phyloP scores from a whole-genome alignment of 352 stramenopile genomes.

The Phytophthora cryptogea region DNA sequence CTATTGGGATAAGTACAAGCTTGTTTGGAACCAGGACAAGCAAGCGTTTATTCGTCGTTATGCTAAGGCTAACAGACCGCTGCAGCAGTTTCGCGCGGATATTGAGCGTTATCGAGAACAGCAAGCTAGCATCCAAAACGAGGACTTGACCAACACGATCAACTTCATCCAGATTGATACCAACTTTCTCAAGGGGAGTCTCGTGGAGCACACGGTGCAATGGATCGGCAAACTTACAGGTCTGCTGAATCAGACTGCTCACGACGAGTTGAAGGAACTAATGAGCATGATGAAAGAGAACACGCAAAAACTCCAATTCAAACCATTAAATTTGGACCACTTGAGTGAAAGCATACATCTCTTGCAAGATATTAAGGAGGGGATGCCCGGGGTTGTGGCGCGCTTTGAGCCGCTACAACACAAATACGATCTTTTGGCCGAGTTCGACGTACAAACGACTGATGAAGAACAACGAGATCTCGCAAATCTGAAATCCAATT shows the following conservation, averaged over 20 bases:
- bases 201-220: slow-evolving; percentile 93
- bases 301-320: slow-evolving; percentile 79
- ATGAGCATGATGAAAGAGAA: slow-evolving; percentile 91
- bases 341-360: slow-evolving; percentile 91
- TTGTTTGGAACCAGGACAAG: slow-evolving; percentile 95
- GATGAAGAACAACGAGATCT: slow-evolving; percentile 86
- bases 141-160: slow-evolving; percentile 93
- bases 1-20: slow-evolving; percentile 95
- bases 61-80: slow-evolving; percentile 92
- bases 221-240: slow-evolving; percentile 94
- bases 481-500: slow-evolving; percentile 67
- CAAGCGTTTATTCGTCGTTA: slow-evolving; percentile 96
- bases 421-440: slow-evolving; percentile 86
- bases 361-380: slow-evolving; percentile 89
- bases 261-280: slow-evolving; percentile 86
- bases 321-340: slow-evolving; percentile 90
- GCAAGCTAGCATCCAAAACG: slow-evolving; percentile 91
- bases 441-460: slow-evolving; percentile 91
- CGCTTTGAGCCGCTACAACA: slow-evolving; percentile 86
- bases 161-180: slow-evolving; percentile 97
- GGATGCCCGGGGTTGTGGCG: slow-evolving; percentile 60
- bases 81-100: slow-evolving; percentile 93
- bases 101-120: slow-evolving; percentile 92
- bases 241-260: slow-evolving; percentile 91
- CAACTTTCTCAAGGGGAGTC: slow-evolving; percentile 89